Evolutionary conservation across 139 green algal genomes (phyloP).

Genomic region (Chloropicon primus): DNA sequence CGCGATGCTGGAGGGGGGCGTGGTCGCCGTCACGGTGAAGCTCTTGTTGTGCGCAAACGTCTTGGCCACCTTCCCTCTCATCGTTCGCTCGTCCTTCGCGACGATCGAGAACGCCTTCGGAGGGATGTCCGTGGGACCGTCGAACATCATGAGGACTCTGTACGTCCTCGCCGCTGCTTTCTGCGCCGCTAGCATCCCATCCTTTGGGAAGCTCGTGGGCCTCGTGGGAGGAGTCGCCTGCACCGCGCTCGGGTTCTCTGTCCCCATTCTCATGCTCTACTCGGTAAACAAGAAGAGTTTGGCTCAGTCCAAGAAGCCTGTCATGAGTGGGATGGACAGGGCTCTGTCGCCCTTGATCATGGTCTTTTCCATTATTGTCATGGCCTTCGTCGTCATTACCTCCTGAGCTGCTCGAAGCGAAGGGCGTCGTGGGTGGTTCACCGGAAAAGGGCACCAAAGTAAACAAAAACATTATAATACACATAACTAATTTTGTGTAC

Average conservation of each 20-base stretch:
- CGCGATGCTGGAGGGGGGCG: slow-evolving; percentile 12
- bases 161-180: slow-evolving; percentile 10
- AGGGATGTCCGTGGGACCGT: not conserved
- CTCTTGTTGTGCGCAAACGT: slow-evolving; percentile 21
- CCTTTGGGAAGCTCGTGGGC: slow-evolving; percentile 21
- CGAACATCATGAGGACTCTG: slow-evolving; percentile 9
- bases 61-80: slow-evolving; percentile 18
- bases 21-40: slow-evolving; percentile 13
- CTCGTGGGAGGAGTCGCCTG: slow-evolving; percentile 21
- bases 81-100: slow-evolving; percentile 9
- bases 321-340: not conserved
- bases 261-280: slow-evolving; percentile 19
- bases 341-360: not conserved
- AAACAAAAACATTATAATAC: too few species aligned
- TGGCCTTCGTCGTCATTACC: not conserved
- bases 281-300: not conserved
- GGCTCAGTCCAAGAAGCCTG: not conserved
- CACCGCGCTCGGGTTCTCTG: slow-evolving; percentile 9
- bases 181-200: slow-evolving; percentile 11
- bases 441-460: not conserved
- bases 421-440: too few species aligned
- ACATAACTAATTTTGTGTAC: too few species aligned
- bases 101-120: slow-evolving; percentile 12
- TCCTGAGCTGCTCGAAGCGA: too few species aligned
- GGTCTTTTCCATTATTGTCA: not conserved